Base-by-base conservation (phyloP, 2,329 filamentous ascomycete genomes). In the Aspergillus candidus region DNA sequence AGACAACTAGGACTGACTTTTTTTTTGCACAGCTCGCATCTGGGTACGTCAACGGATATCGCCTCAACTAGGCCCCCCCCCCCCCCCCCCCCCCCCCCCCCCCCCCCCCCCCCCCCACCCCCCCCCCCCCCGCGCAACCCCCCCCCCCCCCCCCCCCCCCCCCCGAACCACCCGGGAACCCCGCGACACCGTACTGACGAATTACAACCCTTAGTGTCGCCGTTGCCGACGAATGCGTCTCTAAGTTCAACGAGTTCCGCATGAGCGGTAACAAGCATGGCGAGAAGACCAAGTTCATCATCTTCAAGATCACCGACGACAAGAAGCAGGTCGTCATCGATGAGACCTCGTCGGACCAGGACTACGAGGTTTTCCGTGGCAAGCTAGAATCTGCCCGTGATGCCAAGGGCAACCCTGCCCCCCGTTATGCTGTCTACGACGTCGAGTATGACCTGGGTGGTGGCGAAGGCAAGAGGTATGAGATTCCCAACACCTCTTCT, bases 291-390 rank as follows among this genome's bases (percentile, higher is more conserved):
- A 75, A 74, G 63, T 75, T 63, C 56, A 72, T 75, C 55, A 75
- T 75, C 65, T 74, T 68, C 68, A 74, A 74, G 64, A 71, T 75
- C 55, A 59, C 70, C 51, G 72, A 74, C 53, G 63, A 74, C 59
- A 69, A 72, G 66, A 73, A 70, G 61, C 61, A 70, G 46, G 69
- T 75, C 42, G 71, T 73, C 45, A 62, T 75, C 51, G 72, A 75
- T 32, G 67, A 73, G 43, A 53, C 59, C 38, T 72, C 70, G 45
- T 55, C 55, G 17, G 70, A 74, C 17, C 43, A 59, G 36, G 69
- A 74, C 54, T 75, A 73, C 55, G 71, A 75, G 49, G 62, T 59
- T 33, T 75, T 75, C 65, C 70, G 71, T 52, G 56, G 57, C 45
- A 72, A 71, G 58, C 68, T 75, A 41, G 58, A 64, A 15, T 56